Evolutionary conservation across 192 early-diverging fungal genomes (phyloP).

Genomic region (Powellomyces hirtus): DNA sequence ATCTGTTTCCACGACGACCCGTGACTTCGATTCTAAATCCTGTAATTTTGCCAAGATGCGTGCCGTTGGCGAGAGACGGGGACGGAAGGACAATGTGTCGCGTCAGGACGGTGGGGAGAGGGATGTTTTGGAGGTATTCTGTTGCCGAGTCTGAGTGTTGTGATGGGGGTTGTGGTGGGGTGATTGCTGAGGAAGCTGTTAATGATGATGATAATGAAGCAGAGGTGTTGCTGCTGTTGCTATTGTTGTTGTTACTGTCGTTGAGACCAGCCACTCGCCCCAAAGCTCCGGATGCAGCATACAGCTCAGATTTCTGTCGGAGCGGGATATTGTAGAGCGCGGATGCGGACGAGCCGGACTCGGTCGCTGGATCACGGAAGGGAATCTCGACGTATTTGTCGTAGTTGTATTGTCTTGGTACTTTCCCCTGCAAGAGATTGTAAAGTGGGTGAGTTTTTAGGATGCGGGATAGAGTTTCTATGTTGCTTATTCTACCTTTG

Average conservation of each 20-base stretch:
- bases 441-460: too few species aligned
- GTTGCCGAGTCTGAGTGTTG: not conserved
- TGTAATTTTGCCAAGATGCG: conserved; percentile 35
- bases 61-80: not conserved
- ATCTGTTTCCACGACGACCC: conserved; percentile 37
- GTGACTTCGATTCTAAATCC: conserved; percentile 48
- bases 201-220: not conserved
- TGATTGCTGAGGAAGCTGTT: not conserved
- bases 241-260: too few species aligned
- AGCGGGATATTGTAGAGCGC: conserved; percentile 24
- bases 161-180: not conserved
- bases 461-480: too few species aligned
- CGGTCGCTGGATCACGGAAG: not conserved
- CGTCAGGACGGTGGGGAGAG: conserved; percentile 33
- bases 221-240: too few species aligned
- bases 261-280: not conserved
- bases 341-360: not conserved
- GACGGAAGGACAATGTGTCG: conserved; percentile 35
- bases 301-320: conserved; percentile 1
- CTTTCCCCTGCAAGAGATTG: too few species aligned
- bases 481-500: too few species aligned
- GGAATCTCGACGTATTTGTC: conserved; percentile 17
- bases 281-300: conserved; percentile 6
- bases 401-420: conserved; percentile 23
- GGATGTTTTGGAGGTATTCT: conserved; percentile 30